Base-by-base conservation (phyloP, 1,284 basidiomycete genomes). In the Peniophora sp. region DNA sequence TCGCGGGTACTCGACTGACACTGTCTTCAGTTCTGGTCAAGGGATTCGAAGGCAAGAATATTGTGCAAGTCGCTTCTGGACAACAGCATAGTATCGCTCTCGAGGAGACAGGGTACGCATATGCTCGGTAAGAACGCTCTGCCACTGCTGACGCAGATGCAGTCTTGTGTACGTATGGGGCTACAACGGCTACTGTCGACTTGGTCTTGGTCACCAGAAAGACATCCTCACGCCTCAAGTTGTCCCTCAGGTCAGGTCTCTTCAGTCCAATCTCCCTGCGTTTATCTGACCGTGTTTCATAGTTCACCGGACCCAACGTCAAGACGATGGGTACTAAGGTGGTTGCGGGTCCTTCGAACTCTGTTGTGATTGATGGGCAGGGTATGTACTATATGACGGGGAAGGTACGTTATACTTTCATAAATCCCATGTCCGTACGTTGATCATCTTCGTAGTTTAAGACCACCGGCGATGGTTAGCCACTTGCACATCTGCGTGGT, bases 101-200 rank as follows among this genome's bases (percentile, higher is more conserved):
- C 3, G 89, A 90, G 61, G 72, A 78, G n/a, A 75, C 83, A 10
- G 89, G 91, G 72, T 86, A 60, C 34, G 75, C 63, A 16, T 27
- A 47, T 27, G 48, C 8, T 8, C 16, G 20, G 53, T 35, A 43
- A 25, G 19, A 47, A 32, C 46, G 19, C 20, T 24, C 48, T 39
- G 23, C 32, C 32, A 41, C 47, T 20, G 36, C 5, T 58, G 50
- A 44, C 36, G 23, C 19, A 35, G 14, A 54, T 24, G 56, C 49
- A 85, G 86, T 2, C 61, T 81, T 51, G 86, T 93, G 9, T 92
- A 89, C 59, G 87, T 89, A 9, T 96, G 92, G 91, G 90, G 90
- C 2, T 89, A 85, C 65, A 86, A 87, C 57, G 84, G 88, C 22
- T 86, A 92, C 65, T 86, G 86, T 63, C 79, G 90, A 50, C 75